A percentile compares a stretch with the other conserved stretches of the same genome.
phyloP scores from a whole-genome alignment of 805 yeast species.

The Candida taoyuanica region DNA sequence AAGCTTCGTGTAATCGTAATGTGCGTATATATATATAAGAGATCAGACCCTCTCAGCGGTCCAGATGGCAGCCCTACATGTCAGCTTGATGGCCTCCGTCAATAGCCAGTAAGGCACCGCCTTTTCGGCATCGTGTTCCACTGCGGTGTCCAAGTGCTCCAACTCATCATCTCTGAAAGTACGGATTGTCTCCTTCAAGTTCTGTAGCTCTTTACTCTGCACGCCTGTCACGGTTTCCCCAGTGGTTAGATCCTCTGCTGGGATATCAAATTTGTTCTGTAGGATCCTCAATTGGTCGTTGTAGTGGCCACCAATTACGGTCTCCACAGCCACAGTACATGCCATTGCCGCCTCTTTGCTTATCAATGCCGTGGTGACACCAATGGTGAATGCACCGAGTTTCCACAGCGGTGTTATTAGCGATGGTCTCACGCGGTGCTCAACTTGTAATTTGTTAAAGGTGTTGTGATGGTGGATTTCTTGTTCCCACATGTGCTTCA shows the following conservation, averaged over 20 bases:
- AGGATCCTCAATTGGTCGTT: conserved; percentile 82
- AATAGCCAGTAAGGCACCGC: conserved; percentile 90
- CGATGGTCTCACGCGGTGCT: conserved; percentile 86
- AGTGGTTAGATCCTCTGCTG: conserved; percentile 29
- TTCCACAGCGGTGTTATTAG: conserved; percentile 92
- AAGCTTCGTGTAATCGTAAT: no score
- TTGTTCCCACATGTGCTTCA: conserved; percentile 98
- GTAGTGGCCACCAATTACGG: conserved; percentile 95
- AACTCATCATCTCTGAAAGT: conserved; percentile 89
- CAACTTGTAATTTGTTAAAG: conserved; percentile 70
- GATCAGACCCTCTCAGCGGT: conserved; percentile 85
- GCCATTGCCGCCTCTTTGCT: conserved; percentile 99
- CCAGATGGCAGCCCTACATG: conserved; percentile 87
- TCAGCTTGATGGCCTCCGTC: conserved; percentile 79
- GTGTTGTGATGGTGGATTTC: conserved; percentile 88
- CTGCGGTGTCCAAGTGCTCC: conserved; percentile 92
- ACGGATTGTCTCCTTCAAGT: conserved; percentile 58
- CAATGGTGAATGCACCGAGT: conserved; percentile 81
- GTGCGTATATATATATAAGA: no score
- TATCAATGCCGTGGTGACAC: conserved; percentile 77
- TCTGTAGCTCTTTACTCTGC: conserved; percentile 50
- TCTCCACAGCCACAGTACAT: conserved; percentile 97
- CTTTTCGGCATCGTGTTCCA: conserved; percentile 83
- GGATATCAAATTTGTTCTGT: conserved; percentile 56
- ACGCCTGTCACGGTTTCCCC: conserved; percentile 23